Base-by-base conservation (phyloP, 345 rosid species). In the Abelmoschus esculentus region DNA sequence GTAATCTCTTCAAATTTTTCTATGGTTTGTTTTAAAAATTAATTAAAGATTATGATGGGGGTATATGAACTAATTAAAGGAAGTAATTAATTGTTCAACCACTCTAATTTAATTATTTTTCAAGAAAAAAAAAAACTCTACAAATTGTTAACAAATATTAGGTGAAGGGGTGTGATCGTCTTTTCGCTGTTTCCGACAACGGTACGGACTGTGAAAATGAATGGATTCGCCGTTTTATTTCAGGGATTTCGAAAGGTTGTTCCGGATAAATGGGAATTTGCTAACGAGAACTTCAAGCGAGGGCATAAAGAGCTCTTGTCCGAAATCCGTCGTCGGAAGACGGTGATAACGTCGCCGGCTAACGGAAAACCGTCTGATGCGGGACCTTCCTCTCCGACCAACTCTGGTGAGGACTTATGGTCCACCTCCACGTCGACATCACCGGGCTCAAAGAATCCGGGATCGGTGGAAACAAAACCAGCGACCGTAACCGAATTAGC, bases 221-320 rank as follows among this genome's bases (percentile, higher is more conserved):
- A 36, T 38, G 11, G 10, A 44, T 46, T 49, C 22, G 49, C 31
- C 5, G 13, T 18, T 34, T 5, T 54, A 10, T 19, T 54, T 4
- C 74, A 90, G 96, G 96, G 96, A 19, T 90, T 90, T 53, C 81
- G 90, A 11, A 90, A 88, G 78, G 79, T 83, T 44, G 96, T 88
- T 62, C 89, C 93, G 14, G 96, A 90, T 67, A 90, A 90, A 83
- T 88, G 96, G 96, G 96, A 90, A 58, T 90, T 90, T 42, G 87
- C 88, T 12, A 90, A 90, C 80, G 91, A 90, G 34, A 68, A 83
- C 71, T 90, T 90, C 82, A 78, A 79, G 18, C 79, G 82, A 73
- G 96, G 84, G 49, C 78, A 82, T 3, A 86, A 76, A 26, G 89
- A 88, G 18, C 79, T 83, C 13, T 60, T 87, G 29, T 29, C 83